Conservation (phyloP, 805 yeast species). For the Schwanniomyces vanrijiae region DNA sequence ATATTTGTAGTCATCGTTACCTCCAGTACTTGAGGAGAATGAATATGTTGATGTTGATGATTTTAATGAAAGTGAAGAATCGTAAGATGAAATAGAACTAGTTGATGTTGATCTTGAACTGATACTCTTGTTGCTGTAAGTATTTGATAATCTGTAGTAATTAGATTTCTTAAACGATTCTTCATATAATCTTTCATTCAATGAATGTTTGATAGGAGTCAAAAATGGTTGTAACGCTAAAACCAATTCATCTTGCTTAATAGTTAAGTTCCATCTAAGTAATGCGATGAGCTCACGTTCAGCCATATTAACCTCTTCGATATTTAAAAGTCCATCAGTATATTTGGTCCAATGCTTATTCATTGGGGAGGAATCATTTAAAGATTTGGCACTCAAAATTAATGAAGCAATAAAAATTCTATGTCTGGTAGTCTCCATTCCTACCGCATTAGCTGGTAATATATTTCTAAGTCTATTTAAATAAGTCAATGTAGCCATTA, state of each 20-base stretch:
- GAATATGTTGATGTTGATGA: conserved; percentile 14
- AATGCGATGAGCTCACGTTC: conserved; percentile 84
- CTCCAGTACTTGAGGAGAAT: conserved; percentile 4
- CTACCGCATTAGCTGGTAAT: conserved; percentile 84
- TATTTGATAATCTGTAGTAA: conserved; percentile 30
- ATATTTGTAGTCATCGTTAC: conserved; percentile 5
- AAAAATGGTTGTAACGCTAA: conserved; percentile 73
- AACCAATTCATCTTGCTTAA: conserved; percentile 69
- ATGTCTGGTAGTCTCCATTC: conserved; percentile 91
- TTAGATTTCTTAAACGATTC: conserved; percentile 27
- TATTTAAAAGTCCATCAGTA: conserved; percentile 78
- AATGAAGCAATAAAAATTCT: conserved; percentile 87
- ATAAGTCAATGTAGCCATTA: conserved; percentile 89
- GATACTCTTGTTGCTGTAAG: conserved; percentile 11
- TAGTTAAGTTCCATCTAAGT: conserved; percentile 81
- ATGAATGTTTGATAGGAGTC: conserved; percentile 62
- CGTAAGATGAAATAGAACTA: conserved; percentile 12
- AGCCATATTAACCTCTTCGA: conserved; percentile 83
- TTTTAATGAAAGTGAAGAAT: conserved; percentile 16
- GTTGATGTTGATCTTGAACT: conserved; percentile 11
- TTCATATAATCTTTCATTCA: conserved; percentile 25
- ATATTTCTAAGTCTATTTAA: conserved; percentile 72
- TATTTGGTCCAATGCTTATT: conserved; percentile 96
- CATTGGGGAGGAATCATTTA: conserved; percentile 92
- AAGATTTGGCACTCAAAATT: conserved; percentile 86